A percentile compares a stretch with the other conserved stretches of the same genome.
Conservation (phyloP, 352 stramenopile species). For the Globisporangium splendens region DNA sequence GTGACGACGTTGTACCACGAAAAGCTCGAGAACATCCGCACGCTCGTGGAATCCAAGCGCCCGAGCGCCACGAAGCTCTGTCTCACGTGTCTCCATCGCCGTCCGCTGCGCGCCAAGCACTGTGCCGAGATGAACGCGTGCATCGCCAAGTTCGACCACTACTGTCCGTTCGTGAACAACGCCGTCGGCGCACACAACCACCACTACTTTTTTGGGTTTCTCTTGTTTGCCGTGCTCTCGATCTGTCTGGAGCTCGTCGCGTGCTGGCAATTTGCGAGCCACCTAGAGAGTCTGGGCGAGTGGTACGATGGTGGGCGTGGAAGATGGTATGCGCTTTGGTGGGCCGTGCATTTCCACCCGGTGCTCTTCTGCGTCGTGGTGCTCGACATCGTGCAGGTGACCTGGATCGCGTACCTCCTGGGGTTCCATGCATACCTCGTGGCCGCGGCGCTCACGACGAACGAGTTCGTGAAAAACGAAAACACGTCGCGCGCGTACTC, state of each 20-base stretch:
- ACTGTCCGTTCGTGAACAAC: constrained; percentile 88
- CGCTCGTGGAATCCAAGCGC: constrained; percentile 71
- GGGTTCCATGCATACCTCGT: constrained; percentile 66
- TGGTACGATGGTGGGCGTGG: constrained; percentile 16
- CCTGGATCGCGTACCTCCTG: constrained; percentile 75
- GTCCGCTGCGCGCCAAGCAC: constrained; percentile 73
- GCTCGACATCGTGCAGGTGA: constrained; percentile 50
- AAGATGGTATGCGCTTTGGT: constrained; percentile 26
- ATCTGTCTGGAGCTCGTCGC: constrained; percentile 49
- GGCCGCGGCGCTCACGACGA: constrained; percentile 60
- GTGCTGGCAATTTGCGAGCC: constrained; percentile 32
- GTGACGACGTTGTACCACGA: constrained; percentile 65
- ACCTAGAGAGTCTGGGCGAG: constrained; percentile 14
- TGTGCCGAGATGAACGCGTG: constrained; percentile 74
- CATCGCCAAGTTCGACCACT: constrained; percentile 84
- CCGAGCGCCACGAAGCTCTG: constrained; percentile 72
- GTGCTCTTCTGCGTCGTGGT: constrained; percentile 47
- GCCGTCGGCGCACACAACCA: constrained; percentile 95
- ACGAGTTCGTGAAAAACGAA: constrained; percentile 74
- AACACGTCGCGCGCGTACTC: constrained; percentile 56
- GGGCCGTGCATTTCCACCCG: constrained; percentile 58
- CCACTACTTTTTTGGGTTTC: constrained; percentile 91
- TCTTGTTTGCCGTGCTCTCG: constrained; percentile 63
- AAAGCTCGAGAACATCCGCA: constrained; percentile 63
- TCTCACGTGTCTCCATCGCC: constrained; percentile 73